A percentile compares a stretch with the other conserved stretches of the same genome.
phyloP scores from a whole-genome alignment of 2,329 filamentous ascomycete genomes.

The Ophiosphaerella narmari region DNA sequence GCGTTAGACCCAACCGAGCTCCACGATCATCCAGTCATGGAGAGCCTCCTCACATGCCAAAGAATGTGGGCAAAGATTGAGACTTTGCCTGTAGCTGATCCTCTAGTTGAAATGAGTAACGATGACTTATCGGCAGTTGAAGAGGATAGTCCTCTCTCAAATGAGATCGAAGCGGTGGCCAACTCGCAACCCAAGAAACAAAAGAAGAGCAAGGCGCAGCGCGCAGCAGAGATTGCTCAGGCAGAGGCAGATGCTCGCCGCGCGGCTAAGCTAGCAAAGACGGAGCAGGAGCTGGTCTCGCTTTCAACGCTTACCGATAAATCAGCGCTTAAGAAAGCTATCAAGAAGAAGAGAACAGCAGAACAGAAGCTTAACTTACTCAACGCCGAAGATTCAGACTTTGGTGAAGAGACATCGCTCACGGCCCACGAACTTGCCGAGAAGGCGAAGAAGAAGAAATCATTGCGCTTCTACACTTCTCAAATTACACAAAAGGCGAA shows the following conservation, averaged over 20 bases:
- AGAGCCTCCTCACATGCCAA: constrained; percentile 76
- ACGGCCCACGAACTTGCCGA: constrained; percentile 80
- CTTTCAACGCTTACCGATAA: constrained; percentile 66
- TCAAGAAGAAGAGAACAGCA: constrained; percentile 45
- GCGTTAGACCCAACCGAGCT: constrained; percentile 77
- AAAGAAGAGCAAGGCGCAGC: constrained; percentile 55
- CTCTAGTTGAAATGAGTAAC: constrained; percentile 39
- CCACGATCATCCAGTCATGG: constrained; percentile 90
- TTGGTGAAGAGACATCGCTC: constrained; percentile 85
- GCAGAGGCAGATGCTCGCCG: constrained; percentile 59
- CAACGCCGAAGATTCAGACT: constrained; percentile 76
- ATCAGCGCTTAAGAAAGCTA: constrained; percentile 54
- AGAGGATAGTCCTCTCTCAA: constrained; percentile 36
- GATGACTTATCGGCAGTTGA: constrained; percentile 44
- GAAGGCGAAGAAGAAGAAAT: constrained; percentile 89
- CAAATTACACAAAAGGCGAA: constrained; percentile 95
- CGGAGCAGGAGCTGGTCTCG: constrained; percentile 74
- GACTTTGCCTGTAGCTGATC: constrained; percentile 60
- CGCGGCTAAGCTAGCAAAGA: constrained; percentile 58
- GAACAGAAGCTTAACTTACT: constrained; percentile 40
- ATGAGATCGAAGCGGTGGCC: constrained; percentile 41
- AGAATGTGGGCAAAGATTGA: constrained; percentile 79
- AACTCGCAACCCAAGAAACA: constrained; percentile 41
- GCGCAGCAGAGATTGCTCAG: constrained; percentile 58
- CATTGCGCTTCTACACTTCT: constrained; percentile 94